Percentiles rank a stretch among this genome's conserved stretches.
Evolutionary conservation across 1,284 basidiomycete genomes (phyloP).

Genomic region (Ceratobasidium sp.): DNA sequence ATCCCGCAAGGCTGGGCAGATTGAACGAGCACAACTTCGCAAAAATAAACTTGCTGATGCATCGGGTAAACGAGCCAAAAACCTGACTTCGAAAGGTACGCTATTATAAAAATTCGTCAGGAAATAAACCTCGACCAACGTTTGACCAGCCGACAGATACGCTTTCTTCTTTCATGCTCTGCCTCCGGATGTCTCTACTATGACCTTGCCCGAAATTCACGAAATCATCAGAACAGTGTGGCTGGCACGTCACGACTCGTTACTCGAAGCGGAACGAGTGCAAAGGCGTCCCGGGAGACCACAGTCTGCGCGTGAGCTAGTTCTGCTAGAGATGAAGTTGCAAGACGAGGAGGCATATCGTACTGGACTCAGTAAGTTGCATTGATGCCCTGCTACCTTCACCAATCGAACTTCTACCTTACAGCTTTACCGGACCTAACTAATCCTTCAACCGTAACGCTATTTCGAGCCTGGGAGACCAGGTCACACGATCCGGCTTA

Average conservation of each 20-base stretch:
- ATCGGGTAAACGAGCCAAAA: slow-evolving; percentile 63
- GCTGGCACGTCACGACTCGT: slow-evolving; percentile 73
- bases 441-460: slow-evolving; percentile 68
- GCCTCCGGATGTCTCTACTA: slow-evolving; percentile 62
- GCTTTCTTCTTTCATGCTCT: slow-evolving; percentile 80
- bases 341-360: slow-evolving; percentile 76
- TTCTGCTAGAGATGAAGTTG: slow-evolving; percentile 74
- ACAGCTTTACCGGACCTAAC: slow-evolving; percentile 87
- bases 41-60: slow-evolving; percentile 71
- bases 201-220: slow-evolving; percentile 74
- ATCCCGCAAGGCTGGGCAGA: slow-evolving; percentile 81
- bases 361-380: slow-evolving; percentile 74
- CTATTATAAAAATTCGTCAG: slow-evolving; percentile 4
- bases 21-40: slow-evolving; percentile 72
- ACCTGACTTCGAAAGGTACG: slow-evolving; percentile 63
- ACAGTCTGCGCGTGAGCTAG: slow-evolving; percentile 71
- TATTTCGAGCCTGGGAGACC: slow-evolving; percentile 81
- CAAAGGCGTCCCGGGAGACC: slow-evolving; percentile 77
- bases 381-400: background rate
- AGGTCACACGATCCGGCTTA: slow-evolving; percentile 66
- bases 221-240: slow-evolving; percentile 71
- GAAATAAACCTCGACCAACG: slow-evolving; percentile 5
- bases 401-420: slow-evolving; percentile 3
- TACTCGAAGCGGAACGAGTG: slow-evolving; percentile 67
- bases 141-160: slow-evolving; percentile 70